Base-by-base conservation (phyloP, 1,139 yeast species). In the Debaryomyces fabryi region DNA sequence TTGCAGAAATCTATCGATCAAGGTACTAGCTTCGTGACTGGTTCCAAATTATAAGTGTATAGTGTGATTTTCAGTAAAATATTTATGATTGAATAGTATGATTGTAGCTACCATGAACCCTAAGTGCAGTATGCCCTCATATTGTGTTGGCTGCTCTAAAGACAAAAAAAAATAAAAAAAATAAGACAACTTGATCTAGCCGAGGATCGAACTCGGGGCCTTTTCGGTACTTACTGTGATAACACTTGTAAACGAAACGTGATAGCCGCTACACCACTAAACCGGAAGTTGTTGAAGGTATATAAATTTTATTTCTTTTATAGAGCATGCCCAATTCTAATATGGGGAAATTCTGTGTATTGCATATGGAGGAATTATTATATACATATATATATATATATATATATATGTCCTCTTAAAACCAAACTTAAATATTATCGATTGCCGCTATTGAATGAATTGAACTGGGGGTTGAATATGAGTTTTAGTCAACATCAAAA, bases 21-120 rank as follows among this genome's bases (percentile, higher is more conserved):
- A 65, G 92, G 92, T 37, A 72, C 78, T 21, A 62, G 70, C 45
- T 85, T 85, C 63, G 87, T 83, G 33, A 72, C 68, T 44, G 76
- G 76, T 9, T 61, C 81, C 6, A 78, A 77, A 56, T 69, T 78
- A 50, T 78, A 62, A 54, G 48, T 85, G 0, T 67, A 65, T 0
- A 63, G 36, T 18, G 13, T 12, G 9, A 27, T 25, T 10, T 36
- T 13, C 7, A 24, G 20, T 29, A 20, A 24, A 36, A 21, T 40
- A 29, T 43, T 24, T 29, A 43, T 43, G 46, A 16, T 42, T 42
- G 25, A 39, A 6, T 24, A n/a, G 6, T 12, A 1, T 20, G 9
- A 34, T 15, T 20, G 42, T 27, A 29, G 35, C 3, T 39, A 39
- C n/a, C 2, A 29, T 12, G 8, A 6, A 25, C 33, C 21, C 16